phyloP scores from a whole-genome alignment of 164 flowering plant genomes.

The Piper betle region DNA sequence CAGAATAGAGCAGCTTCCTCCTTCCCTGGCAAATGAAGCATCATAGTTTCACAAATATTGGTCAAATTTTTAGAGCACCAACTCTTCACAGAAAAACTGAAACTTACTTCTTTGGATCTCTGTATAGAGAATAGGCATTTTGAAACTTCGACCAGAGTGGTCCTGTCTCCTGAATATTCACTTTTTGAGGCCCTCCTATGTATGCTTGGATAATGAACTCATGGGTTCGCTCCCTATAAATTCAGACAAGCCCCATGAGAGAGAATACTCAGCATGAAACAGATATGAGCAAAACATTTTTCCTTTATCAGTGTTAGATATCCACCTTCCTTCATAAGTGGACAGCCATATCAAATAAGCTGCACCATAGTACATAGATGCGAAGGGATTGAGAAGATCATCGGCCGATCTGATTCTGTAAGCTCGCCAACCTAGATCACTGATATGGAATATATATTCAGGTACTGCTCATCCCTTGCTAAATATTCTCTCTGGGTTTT shows the following conservation, averaged over 20 bases:
- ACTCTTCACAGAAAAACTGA: background rate
- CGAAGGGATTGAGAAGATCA: constrained; percentile 65
- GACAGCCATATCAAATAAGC: constrained; percentile 74
- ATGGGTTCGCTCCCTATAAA: constrained; percentile 50
- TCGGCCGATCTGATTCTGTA: no score
- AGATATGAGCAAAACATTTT: background rate
- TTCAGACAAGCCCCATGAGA: background rate
- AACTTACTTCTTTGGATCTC: constrained; percentile 31
- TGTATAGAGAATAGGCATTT: constrained; percentile 46
- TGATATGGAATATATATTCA: constrained; percentile 12
- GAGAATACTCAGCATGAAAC: background rate
- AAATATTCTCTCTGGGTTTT: background rate
- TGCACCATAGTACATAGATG: constrained; percentile 85
- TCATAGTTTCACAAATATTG: constrained; percentile 1
- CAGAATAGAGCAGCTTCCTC: constrained; percentile 43
- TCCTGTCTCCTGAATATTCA: constrained; percentile 48
- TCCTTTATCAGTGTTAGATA: background rate
- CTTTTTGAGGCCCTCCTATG: constrained; percentile 64
- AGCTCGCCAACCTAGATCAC: constrained; percentile 70
- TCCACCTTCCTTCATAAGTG: constrained; percentile 74
- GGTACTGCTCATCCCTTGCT: background rate
- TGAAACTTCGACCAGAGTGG: constrained; percentile 61
- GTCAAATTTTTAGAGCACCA: background rate
- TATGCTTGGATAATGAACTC: constrained; percentile 80
- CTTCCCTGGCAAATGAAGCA: constrained; percentile 17